Percentiles rank a stretch among this genome's conserved stretches.
These are phyloP conservation scores for Aspergillus sclerotiicarbonarius DNA, from an alignment of 495 filamentous ascomycete genomes.

Conservation along the genomic window DNA sequence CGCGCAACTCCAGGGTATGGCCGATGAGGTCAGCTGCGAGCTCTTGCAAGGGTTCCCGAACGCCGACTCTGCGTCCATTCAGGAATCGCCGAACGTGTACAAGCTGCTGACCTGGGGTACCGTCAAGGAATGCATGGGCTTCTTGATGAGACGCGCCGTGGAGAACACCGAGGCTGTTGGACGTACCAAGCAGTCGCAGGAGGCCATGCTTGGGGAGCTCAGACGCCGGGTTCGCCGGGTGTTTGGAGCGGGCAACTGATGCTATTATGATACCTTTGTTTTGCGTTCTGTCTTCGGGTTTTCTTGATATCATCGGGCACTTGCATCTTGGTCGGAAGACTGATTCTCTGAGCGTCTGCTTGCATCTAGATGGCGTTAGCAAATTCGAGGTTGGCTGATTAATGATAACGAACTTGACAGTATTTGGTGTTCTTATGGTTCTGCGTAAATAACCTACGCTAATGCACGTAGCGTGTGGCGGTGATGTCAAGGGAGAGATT, in stretches of 20 bases:
- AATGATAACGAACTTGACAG: too few relatives aligned
- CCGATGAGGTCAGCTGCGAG: conserved; percentile 87
- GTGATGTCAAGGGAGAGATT: too few relatives aligned
- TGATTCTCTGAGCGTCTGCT: conserved; percentile 13
- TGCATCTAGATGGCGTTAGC: conserved; percentile 33
- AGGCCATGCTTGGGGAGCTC: conserved; percentile 73
- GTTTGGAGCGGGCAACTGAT: conserved; percentile 30
- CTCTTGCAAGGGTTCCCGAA: conserved; percentile 58
- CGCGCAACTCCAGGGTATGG: conserved; percentile 95
- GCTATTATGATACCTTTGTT: background rate
- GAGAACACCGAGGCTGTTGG: conserved; percentile 90
- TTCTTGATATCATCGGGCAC: conserved; percentile 5
- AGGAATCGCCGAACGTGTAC: conserved; percentile 62
- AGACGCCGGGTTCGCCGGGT: conserved; percentile 56
- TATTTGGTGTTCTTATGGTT: too few relatives aligned
- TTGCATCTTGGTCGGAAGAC: conserved; percentile 12
- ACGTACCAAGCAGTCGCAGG: conserved; percentile 69
- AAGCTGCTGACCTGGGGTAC: conserved; percentile 94
- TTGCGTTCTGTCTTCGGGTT: conserved; percentile 3
- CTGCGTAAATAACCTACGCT: too few relatives aligned
- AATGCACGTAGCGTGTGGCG: too few relatives aligned
- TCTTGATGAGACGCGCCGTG: conserved; percentile 76
- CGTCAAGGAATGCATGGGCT: conserved; percentile 91
- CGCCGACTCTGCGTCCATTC: conserved; percentile 22
- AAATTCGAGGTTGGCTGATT: background rate